Base-by-base conservation (phyloP, 2,329 filamentous ascomycete species). In the Thelonectria discophora region DNA sequence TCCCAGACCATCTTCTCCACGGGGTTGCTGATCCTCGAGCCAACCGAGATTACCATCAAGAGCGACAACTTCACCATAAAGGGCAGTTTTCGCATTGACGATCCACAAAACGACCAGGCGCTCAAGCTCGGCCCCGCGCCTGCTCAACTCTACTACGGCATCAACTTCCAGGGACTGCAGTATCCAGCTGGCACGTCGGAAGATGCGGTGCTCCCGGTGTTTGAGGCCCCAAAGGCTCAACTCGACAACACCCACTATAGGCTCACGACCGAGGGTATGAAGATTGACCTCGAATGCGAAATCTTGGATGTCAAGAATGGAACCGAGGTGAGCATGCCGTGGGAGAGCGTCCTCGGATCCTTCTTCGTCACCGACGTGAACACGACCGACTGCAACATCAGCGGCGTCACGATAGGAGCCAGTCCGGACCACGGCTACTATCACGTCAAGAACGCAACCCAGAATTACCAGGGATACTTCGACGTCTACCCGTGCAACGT, bases 1-100 rank as follows among this genome's bases (percentile, higher is more conserved):
- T 20, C 32, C 50, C 32, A 34, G 70, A 70, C 65, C 32, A 60
- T 71, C 43, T 71, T 73, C 39, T 73, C 71, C n/a, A 76, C 74
- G 0, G 73, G 72, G 51, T 55, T 76, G 17, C 60, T 76, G 30
- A 67, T 72, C 34, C 61, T 73, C 45, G 70, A 72, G 50, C 65
- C 73, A 18, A 72, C 67, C 40, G 53, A 62, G 37, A 60, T 72
- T 10, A 70, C 65, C 12, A 62, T 56, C 37, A 30, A 48, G n/a
- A 65, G 63, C 47, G 39, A 17, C 30, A 63, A 69, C 39, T 65
- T 68, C 46, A 60, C 51, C 10, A 7, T 68, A 27, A 63, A 62
- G 52, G 54, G 45, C n/a, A 43, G 56, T 37, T 67, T 69, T 27
- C 58, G 59, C 18, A 50, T 67, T 34, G 49, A 55, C 13, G 52